Base-by-base conservation (phyloP, 2,329 filamentous ascomycete genomes). In the Exserohilum turcica region DNA sequence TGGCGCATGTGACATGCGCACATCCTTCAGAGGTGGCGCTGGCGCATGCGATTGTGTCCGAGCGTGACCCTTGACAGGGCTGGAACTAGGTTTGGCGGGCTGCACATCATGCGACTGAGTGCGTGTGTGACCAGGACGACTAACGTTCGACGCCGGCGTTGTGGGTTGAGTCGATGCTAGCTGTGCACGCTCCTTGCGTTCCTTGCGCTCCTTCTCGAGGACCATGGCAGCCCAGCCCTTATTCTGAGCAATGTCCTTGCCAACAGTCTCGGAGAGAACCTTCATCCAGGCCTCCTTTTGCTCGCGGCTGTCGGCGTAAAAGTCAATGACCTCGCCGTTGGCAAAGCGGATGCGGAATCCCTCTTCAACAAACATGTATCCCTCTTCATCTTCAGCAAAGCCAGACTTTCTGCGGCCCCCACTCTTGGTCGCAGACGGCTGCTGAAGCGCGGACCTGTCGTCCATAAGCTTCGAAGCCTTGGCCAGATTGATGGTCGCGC, bases 341-440 rank as follows among this genome's bases (percentile, higher is more conserved):
- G 91, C 95, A 77, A 99, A 99, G 52, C 93, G 91, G 73, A 99
- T 96, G 35, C 94, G 91, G 87, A 99, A 99, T 2, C 94, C 94
- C 74, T 99, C 94, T 75, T 99, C 94, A 47, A 99, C 93, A 74
- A 99, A 99, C 90, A 97, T 96, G 80, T 99, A 99, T 36, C 94
- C 94, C 73, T 99, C 94, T 77, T 99, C 94, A 62, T 99, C 94
- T 75, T 97, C 94, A 1, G 93, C 92, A 74, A 99, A 99, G 9
- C 91, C 94, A 29, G 92, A 97, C 74, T 95, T 92, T 50, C 94
- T 89, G 37, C 94, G 89, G 64, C 86, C 87, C 50, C 91, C 90
- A 59, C 84, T 84, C 71, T 87, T 90, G 52, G 88, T 89, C 70
- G 73, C 71, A 1, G 95, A 91, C 63, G 90, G 92, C 67, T 96